Evolutionary conservation across 495 filamentous ascomycete species (phyloP), one percentile per base, ranked within the genome.

Genomic region (Staphylotrichum tortipilum): DNA sequence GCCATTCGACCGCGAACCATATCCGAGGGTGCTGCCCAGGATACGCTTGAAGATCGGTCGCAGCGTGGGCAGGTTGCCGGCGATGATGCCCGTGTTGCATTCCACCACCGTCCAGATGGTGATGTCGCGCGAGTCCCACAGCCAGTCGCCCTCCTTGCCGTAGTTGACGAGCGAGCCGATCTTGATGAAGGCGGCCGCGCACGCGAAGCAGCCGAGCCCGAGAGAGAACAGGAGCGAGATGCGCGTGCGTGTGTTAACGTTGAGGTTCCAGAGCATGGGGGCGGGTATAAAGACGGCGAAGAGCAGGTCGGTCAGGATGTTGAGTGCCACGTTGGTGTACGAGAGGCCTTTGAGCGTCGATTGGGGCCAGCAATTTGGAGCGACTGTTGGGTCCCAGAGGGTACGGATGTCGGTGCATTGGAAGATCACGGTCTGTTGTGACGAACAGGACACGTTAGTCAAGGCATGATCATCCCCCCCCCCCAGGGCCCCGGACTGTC

Each of bases 121-220:
- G 4, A 68, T 14, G 24, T 62, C 50, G 0, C 59, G 47, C n/a
- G 59, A 66, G 29, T 71, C 68, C 63, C 64, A 76, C 14, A 75
- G 61, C 50, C 68, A 72, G 33, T 77, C 73, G 15, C 66, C 64
- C 14, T 53, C 60, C 23, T 57, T 61, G 12, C 67, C 68, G 47
- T 69, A 70, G 44, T 59, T 65, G 11, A 46, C 19, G 8, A 74
- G 52, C 31, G 59, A 68, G 9, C 54, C 55, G 6, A 69, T 52
- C 55, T 78, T 78, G 41, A 74, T 66, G 21, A 71, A 7, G 18
- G 4, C 36, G 7, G 36, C 36, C 4, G 36, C 36, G 18, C 36
- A 38, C 18, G 36, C 36, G 8, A 38, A 22, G 18, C 17, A 22
- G 7, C 36, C 17, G 8, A 22, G 18, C 18, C 36, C 36, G 4